Conservation (phyloP, 148 eudicot species). For the Cornus florida region DNA sequence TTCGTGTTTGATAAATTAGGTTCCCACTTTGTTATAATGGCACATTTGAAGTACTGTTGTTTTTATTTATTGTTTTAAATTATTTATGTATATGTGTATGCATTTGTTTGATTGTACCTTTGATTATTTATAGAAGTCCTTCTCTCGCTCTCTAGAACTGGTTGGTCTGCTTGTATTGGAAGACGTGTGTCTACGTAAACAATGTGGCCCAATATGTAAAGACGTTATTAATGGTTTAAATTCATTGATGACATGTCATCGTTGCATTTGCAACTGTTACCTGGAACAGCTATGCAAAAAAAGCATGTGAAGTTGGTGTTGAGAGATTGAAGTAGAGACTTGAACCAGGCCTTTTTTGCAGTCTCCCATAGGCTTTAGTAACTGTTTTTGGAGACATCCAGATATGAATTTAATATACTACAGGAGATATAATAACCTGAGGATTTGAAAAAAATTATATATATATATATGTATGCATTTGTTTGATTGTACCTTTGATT, state of each 20-base stretch:
- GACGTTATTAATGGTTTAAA: background rate
- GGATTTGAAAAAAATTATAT: background rate
- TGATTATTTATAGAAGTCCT: background rate
- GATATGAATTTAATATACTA: background rate
- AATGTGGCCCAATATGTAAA: background rate
- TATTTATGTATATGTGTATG: background rate
- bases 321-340: background rate
- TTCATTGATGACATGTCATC: background rate
- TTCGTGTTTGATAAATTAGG: constrained; percentile 22
- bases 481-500: background rate
- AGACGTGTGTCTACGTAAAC: background rate
- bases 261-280: background rate
- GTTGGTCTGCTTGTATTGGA: background rate
- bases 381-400: background rate
- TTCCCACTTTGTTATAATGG: background rate
- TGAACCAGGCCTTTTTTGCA: background rate
- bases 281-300: background rate
- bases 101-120: background rate
- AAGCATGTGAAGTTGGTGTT: background rate
- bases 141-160: too few species aligned
- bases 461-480: background rate
- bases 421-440: background rate
- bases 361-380: background rate
- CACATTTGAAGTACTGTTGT: background rate
- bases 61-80: background rate